Percentiles rank a stretch among this genome's conserved stretches.
These are phyloP conservation scores for Juncus inflexus DNA, from an alignment of 176 grass and related monocot genomes.

Conservation along the genomic window DNA sequence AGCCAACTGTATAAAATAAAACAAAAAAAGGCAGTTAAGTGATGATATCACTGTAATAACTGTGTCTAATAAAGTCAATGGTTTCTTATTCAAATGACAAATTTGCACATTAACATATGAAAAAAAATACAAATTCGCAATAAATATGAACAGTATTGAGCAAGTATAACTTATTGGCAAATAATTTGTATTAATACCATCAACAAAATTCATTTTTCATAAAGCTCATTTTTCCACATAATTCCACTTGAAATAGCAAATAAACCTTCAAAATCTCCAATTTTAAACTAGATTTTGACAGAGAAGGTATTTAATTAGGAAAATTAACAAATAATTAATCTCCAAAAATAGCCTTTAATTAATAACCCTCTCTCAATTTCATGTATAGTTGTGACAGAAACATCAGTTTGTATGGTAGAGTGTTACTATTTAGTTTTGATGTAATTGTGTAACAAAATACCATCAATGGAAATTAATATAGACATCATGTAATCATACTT, in stretches of 20 bases:
- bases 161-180: neutral
- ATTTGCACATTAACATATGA: neutral
- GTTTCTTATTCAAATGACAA: neutral
- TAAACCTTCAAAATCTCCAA: no score
- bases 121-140: neutral
- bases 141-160: neutral
- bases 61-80: neutral
- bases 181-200: no score
- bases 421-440: conserved; percentile 3
- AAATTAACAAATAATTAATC: no score
- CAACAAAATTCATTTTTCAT: no score
- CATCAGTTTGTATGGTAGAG: neutral
- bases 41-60: neutral
- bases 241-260: no score
- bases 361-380: no score
- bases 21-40: neutral
- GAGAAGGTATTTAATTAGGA: no score
- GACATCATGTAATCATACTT: no score
- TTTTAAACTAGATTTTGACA: no score
- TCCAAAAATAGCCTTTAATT: no score
- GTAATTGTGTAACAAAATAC: conserved; percentile 3
- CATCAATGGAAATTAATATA: conserved; percentile 9
- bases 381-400: neutral
- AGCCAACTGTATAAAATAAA: neutral
- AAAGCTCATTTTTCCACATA: no score